Conservation (phyloP, 305 asterid genomes). For the Ajuga reptans region DNA sequence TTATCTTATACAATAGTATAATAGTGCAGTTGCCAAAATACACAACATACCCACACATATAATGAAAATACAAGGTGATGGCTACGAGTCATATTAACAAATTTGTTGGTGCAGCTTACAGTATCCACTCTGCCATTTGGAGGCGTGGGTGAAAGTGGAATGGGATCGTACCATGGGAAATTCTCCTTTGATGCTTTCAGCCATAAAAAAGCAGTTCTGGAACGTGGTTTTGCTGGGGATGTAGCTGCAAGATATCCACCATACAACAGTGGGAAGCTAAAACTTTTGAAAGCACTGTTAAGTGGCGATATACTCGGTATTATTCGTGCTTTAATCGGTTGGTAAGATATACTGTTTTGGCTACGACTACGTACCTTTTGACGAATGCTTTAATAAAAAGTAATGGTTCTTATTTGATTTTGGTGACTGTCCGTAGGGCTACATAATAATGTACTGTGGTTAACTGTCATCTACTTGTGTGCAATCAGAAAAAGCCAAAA, state of each 20-base stretch:
- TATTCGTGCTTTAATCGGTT: constrained; percentile 53
- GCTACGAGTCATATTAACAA: constrained; percentile 6
- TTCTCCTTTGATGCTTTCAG: constrained; percentile 76
- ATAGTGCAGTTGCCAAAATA: neutral
- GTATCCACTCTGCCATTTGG: constrained; percentile 44
- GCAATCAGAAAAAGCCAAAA: constrained; percentile 7
- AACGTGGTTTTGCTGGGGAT: constrained; percentile 56
- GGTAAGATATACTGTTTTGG: constrained; percentile 21
- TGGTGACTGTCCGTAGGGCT: neutral
- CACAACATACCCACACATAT: neutral
- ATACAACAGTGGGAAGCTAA: constrained; percentile 44
- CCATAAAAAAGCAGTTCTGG: constrained; percentile 73
- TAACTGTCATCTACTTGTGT: constrained; percentile 4
- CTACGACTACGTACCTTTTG: neutral
- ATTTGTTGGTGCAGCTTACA: constrained; percentile 28
- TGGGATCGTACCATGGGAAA: constrained; percentile 79
- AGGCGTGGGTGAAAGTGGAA: constrained; percentile 88
- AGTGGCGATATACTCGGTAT: constrained; percentile 45
- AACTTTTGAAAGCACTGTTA: constrained; percentile 49
- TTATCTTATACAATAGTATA: neutral
- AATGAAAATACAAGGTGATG: constrained; percentile 12
- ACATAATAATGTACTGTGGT: constrained; percentile 12
- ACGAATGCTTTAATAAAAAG: neutral
- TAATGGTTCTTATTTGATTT: neutral
- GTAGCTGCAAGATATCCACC: constrained; percentile 70